Base-by-base conservation (phyloP, 1,284 basidiomycete genomes). In the Ustilago trichophora region DNA sequence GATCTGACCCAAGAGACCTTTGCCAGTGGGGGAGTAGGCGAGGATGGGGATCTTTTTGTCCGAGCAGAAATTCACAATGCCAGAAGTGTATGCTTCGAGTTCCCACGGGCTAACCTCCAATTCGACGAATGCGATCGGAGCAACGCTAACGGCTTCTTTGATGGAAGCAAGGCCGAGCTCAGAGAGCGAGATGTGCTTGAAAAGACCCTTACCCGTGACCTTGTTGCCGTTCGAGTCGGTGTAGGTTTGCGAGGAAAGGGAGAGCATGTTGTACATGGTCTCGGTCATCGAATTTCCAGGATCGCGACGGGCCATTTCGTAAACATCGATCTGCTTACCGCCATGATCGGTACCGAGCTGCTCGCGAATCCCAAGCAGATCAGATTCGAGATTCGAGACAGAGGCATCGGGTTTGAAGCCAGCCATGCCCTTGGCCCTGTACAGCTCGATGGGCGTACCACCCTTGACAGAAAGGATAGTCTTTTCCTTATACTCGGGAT, bases 91-190 rank as follows among this genome's bases (percentile, higher is more conserved):
- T 19, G 83, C 83, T 42, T 83, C 82, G 29, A 80, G 82, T 13
- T 84, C 84, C 82, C 88, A 89, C 0, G 88, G 87, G 3, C 86
- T 87, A 74, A 86, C 87, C 77, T 89, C 88, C 26, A 88, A 82
- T 78, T 90, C 87, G 21, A 89, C 81, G 4, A 87, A 87, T 2
- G 86, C 78, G 60, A 90, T 63, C 3, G 69, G 72, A 15, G 58
- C 63, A 1, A 70, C 62, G 16, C 42, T 57, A 29, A 42, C 58
- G 0, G 77, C 76, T 15, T 53, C 38, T n/a, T 72, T 52, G 48
- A 80, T 74, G 3, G 67, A 67, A 4, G 50, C 46, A 7, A 70
- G 70, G 4, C 64, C 71, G 15, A 77, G 58, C 49, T 80, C 77
- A 18, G 72, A 75, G 4, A 80, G 53, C 8, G 63, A 68, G 38